Evolutionary conservation across 1,284 basidiomycete species (phyloP), one percentile per base, ranked within the genome.

Genomic region (Sanghuangporus baumii): DNA sequence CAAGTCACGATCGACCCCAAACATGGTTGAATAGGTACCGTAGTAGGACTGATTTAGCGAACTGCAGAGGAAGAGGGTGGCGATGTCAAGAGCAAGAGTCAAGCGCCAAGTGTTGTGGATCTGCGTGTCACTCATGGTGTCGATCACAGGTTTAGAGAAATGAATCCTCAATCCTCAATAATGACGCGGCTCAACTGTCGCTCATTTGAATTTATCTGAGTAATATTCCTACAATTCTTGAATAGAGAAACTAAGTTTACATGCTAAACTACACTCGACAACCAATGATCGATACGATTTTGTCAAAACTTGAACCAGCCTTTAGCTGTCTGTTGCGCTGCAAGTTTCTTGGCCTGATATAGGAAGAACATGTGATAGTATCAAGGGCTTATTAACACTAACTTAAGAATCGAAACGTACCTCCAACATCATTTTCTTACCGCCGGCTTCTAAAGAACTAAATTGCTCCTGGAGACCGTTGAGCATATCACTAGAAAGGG

Each of bases 371-470:
- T 46, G 3, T 31, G 26, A 31, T 31, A 31, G 26, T 41, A 41
- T n/a, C 14, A 46, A 46, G 16, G 16, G 16, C 16, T 18, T 26
- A 20, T 46, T 16, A 52, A 38, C 52, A 3, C 51, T 34, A 14
- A n/a, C 7, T 43, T 12, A n/a, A n/a, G 26, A 9, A 59, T 55
- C 12, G 48, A 36, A 40, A 62, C 69, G 64, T 61, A 86, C 86
- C 79, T 89, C 85, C 4, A 78, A 70, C 1, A 84, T 79, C 85
- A 89, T 86, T 65, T 76, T 81, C 68, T 78, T 81, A 67, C 85
- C 88, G 6, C 86, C 86, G 63, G 84, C 75, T 70, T 84, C 85
- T 37, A 89, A 71, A 0, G 82, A 78, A 58, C 83, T 81, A 67
- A 89, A 82, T 3, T 79, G 79, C 56, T 87, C 82, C 67, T 88